These are phyloP conservation scores for Hypoxylon cercidicola DNA, from an alignment of 495 filamentous ascomycete species.

Conservation along the genomic window DNA sequence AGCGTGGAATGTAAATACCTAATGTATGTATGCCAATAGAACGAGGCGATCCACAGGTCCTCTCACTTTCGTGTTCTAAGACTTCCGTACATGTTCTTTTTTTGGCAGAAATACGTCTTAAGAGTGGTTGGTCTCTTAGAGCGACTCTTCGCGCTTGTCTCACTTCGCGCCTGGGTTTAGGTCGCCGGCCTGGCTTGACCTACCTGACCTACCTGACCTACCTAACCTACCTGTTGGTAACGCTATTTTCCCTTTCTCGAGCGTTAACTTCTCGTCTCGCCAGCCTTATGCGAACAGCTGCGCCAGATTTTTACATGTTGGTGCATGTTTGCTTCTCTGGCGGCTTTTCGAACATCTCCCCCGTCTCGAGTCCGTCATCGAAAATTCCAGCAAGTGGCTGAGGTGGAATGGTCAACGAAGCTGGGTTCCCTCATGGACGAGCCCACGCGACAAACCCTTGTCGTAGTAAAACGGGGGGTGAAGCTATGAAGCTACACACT, in stretches of 20 bases:
- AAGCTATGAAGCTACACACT: constrained; percentile 36
- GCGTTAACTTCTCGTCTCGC: constrained; percentile 1
- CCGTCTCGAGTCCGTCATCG: constrained; percentile 8
- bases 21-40: constrained; percentile 13
- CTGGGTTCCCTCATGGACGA: constrained; percentile 32
- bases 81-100: constrained; percentile 8
- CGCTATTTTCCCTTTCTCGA: neutral
- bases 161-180: constrained; percentile 22
- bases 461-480: constrained; percentile 23
- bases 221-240: constrained; percentile 14
- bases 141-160: constrained; percentile 30
- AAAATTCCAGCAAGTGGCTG: constrained; percentile 30
- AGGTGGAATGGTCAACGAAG: constrained; percentile 20
- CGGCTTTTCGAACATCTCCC: constrained; percentile 7
- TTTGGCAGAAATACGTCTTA: constrained; percentile 9
- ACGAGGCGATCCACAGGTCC: neutral
- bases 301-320: constrained; percentile 10
- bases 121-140: constrained; percentile 18
- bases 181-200: constrained; percentile 2
- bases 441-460: constrained; percentile 27
- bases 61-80: constrained; percentile 6
- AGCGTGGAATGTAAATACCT: constrained; percentile 23
- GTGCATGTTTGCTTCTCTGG: constrained; percentile 1
- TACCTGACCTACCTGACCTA: constrained; percentile 22
- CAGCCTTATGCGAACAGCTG: constrained; percentile 15